Percentiles rank a stretch among this genome's conserved stretches.
phyloP scores from a whole-genome alignment of 1,284 basidiomycete species.

The Moesziomyces antarcticus region DNA sequence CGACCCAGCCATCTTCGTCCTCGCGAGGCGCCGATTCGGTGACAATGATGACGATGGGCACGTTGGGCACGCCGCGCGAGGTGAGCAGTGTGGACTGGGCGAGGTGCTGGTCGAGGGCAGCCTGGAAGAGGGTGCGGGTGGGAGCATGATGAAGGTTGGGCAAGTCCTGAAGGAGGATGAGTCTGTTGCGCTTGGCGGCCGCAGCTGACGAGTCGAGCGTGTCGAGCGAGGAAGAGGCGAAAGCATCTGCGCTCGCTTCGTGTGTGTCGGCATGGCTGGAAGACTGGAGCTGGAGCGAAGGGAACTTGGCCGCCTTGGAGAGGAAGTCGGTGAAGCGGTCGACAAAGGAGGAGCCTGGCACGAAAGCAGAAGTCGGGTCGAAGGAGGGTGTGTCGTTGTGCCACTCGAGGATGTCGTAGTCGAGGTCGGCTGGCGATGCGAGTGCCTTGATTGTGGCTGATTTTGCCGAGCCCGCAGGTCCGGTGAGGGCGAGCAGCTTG shows the following conservation, averaged over 20 bases:
- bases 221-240: conserved; percentile 5
- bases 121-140: conserved; percentile 82
- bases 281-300: conserved; percentile 33
- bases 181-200: conserved; percentile 33
- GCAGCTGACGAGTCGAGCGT: conserved; percentile 4
- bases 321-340: conserved; percentile 60
- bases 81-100: conserved; percentile 15
- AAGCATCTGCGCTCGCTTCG: not conserved
- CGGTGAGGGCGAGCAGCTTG: conserved; percentile 81
- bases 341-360: conserved; percentile 23
- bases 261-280: not conserved
- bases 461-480: conserved; percentile 90
- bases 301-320: conserved; percentile 40
- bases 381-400: conserved; percentile 70
- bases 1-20: conserved; percentile 72
- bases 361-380: conserved; percentile 2
- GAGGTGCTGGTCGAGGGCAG: conserved; percentile 71
- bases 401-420: conserved; percentile 88
- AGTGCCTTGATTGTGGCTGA: conserved; percentile 84
- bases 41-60: conserved; percentile 83
- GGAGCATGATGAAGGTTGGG: conserved; percentile 78
- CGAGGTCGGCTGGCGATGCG: conserved; percentile 74
- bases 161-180: conserved; percentile 89
- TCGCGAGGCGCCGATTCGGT: conserved; percentile 76
- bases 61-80: conserved; percentile 15